phyloP scores from a whole-genome alignment of 2,329 filamentous ascomycete genomes.

The Hirsutella minnesotensis region DNA sequence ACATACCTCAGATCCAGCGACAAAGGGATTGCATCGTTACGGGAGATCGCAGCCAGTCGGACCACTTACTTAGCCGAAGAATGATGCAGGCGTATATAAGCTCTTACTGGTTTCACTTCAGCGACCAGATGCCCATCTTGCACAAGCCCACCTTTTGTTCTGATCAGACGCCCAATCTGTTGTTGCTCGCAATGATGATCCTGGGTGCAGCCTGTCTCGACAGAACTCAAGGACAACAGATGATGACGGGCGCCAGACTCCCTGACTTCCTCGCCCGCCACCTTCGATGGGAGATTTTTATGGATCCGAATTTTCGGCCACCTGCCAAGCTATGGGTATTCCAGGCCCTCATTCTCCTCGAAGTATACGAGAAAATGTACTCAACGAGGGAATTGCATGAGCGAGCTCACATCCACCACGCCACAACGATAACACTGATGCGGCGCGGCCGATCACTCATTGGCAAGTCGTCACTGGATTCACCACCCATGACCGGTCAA shows the following conservation, averaged over 20 bases:
- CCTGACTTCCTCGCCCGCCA: slow-evolving; percentile 89
- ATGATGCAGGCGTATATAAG: slow-evolving; percentile 95
- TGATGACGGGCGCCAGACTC: slow-evolving; percentile 69
- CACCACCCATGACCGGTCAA: slow-evolving; percentile 55
- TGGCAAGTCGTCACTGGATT: slow-evolving; percentile 73
- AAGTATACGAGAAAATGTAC: slow-evolving; percentile 97
- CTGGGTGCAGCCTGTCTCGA: slow-evolving; percentile 87
- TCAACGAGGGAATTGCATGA: slow-evolving; percentile 86
- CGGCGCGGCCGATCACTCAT: slow-evolving; percentile 83
- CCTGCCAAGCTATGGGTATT: slow-evolving; percentile 95
- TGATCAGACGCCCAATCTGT: slow-evolving; percentile 71
- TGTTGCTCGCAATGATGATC: slow-evolving; percentile 81
- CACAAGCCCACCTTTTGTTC: slow-evolving; percentile 90
- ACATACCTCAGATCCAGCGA: slow-evolving; percentile 60
- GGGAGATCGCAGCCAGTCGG: slow-evolving; percentile 57
- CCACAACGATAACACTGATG: slow-evolving; percentile 91
- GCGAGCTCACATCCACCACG: slow-evolving; percentile 90
- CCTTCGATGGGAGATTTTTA: slow-evolving; percentile 91
- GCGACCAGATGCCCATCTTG: slow-evolving; percentile 84
- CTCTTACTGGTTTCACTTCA: slow-evolving; percentile 92
- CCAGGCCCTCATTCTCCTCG: slow-evolving; percentile 76
- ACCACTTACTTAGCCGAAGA: slow-evolving; percentile 64
- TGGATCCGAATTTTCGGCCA: slow-evolving; percentile 77
- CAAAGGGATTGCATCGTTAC: slow-evolving; percentile 68
- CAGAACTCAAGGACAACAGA: slow-evolving; percentile 61